Conservation (phyloP, 2,329 filamentous ascomycete genomes). For the Gaeumannomyces tritici region DNA sequence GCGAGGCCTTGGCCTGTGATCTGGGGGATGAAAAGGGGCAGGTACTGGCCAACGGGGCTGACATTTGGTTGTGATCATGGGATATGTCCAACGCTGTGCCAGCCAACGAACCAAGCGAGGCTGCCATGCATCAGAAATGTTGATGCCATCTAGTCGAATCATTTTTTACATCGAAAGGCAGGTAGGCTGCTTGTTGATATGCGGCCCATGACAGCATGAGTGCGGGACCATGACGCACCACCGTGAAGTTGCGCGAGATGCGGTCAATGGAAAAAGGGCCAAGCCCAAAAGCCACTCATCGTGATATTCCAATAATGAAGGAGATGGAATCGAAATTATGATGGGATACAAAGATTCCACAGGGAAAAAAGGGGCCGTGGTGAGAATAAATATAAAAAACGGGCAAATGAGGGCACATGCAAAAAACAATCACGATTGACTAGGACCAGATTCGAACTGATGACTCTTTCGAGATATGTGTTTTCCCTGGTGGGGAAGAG, state of each 20-base stretch:
- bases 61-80: background rate
- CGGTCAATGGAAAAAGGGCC: background rate
- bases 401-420: background rate
- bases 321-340: background rate
- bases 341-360: too few relatives aligned
- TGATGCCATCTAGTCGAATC: background rate
- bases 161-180: background rate
- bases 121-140: background rate
- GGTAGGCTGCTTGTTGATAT: background rate
- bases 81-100: background rate
- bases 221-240: background rate
- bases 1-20: too few relatives aligned
- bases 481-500: background rate
- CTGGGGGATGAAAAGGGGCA: background rate
- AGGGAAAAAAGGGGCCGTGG: background rate
- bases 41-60: background rate
- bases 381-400: background rate
- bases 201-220: background rate
- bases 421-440: background rate
- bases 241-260: background rate
- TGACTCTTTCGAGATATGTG: background rate
- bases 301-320: too few relatives aligned
- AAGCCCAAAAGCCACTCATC: too few relatives aligned
- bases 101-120: background rate
- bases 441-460: background rate